Percentiles rank a stretch among this genome's conserved stretches.
Evolutionary conservation across 331 rosid species (phyloP).

Genomic region (Acacia concinna): DNA sequence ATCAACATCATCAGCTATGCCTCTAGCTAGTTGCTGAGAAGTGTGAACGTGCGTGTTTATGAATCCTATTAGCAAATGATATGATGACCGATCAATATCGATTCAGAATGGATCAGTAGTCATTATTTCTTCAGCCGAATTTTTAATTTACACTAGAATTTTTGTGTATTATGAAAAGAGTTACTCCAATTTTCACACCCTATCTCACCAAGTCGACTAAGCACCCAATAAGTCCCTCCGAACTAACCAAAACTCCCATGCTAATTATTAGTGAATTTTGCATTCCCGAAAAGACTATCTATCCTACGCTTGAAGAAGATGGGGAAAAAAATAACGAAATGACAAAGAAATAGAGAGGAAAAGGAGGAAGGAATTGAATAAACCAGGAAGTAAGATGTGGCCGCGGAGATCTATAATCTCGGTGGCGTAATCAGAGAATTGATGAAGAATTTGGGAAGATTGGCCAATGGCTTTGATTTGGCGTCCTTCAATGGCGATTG

Average conservation of each 20-base stretch:
- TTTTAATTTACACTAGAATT: neutral
- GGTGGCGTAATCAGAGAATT: conserved; percentile 44
- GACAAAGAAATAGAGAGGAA: neutral
- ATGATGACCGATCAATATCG: neutral
- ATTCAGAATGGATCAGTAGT: neutral
- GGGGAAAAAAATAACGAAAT: neutral
- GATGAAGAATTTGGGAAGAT: conserved; percentile 48
- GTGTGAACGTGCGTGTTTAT: conserved; percentile 86
- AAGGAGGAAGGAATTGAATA: neutral
- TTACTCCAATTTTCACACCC: neutral
- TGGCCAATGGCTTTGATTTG: conserved; percentile 61
- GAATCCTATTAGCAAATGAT: conserved; percentile 44
- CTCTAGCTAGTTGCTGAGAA: conserved; percentile 80
- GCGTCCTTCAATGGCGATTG: conserved; percentile 53
- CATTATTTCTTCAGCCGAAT: neutral
- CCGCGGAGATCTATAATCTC: conserved; percentile 54
- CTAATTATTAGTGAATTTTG: neutral
- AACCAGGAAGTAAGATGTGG: conserved; percentile 74
- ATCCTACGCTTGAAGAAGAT: neutral
- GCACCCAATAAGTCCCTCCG: neutral
- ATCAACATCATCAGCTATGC: conserved; percentile 91
- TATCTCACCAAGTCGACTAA: neutral
- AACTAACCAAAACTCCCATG: neutral
- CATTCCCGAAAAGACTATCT: neutral
- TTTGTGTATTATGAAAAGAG: neutral